These are phyloP conservation scores for Microsporum ferrugineum DNA, from an alignment of 2,329 filamentous ascomycete species.

Conservation along the genomic window DNA sequence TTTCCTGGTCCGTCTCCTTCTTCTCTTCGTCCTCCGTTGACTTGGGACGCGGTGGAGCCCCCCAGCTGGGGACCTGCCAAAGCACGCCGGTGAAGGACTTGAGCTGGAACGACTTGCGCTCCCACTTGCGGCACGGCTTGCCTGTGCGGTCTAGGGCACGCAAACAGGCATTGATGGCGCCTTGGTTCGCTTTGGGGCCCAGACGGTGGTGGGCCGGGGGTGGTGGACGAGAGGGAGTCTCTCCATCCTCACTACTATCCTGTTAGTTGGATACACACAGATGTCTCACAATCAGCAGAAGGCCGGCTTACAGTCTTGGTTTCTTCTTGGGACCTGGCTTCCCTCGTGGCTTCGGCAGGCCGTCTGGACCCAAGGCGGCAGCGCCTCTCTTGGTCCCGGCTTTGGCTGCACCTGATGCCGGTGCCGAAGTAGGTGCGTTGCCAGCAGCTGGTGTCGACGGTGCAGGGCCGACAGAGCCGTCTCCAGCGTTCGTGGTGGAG, in stretches of 20 bases:
- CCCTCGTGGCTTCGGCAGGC: conserved; percentile 57
- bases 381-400: conserved; percentile 47
- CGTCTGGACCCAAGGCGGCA: conserved; percentile 42
- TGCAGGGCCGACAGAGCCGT: conserved; percentile 33
- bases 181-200: conserved; percentile 90
- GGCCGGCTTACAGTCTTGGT: conserved; percentile 65
- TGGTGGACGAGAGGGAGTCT: conserved; percentile 25
- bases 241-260: conserved; percentile 39
- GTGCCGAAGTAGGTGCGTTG: not conserved
- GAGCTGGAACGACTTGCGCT: conserved; percentile 65
- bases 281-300: not conserved
- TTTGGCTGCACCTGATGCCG: not conserved
- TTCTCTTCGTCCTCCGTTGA: not conserved
- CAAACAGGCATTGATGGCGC: conserved; percentile 92
- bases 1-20: not conserved
- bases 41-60: conserved; percentile 43
- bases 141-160: conserved; percentile 87
- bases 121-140: conserved; percentile 86
- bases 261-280: conserved; percentile 10
- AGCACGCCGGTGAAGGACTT: conserved; percentile 85
- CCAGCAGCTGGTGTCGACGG: conserved; percentile 32
- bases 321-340: conserved; percentile 98
- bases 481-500: conserved; percentile 14
- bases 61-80: conserved; percentile 78
- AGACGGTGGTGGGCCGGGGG: conserved; percentile 61